Conservation (phyloP, 2,329 filamentous ascomycete genomes). For the Trichoderma lentiforme region DNA sequence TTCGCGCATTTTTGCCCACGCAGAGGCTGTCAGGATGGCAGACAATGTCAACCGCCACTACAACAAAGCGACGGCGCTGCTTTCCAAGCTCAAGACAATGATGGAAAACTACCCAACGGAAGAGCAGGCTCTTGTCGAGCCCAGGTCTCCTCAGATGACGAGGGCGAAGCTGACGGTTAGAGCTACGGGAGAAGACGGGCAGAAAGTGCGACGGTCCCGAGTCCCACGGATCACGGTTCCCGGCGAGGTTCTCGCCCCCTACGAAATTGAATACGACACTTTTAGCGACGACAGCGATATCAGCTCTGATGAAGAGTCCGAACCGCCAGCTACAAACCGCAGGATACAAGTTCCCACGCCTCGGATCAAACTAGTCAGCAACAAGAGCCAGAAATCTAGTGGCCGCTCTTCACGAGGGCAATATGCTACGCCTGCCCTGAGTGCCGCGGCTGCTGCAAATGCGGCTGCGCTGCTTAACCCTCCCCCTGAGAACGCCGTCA, state of each 20-base stretch:
- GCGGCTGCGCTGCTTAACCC: constrained; percentile 49
- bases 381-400: constrained; percentile 43
- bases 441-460: constrained; percentile 39
- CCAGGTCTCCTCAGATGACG: constrained; percentile 52
- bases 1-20: constrained; percentile 56
- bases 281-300: constrained; percentile 53
- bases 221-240: constrained; percentile 62
- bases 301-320: constrained; percentile 50
- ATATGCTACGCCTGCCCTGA: constrained; percentile 35
- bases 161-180: constrained; percentile 49
- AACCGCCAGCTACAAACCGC: constrained; percentile 37
- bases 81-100: constrained; percentile 58
- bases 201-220: constrained; percentile 44
- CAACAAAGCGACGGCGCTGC: constrained; percentile 56
- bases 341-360: constrained; percentile 37
- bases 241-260: constrained; percentile 63
- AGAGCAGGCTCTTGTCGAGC: constrained; percentile 47
- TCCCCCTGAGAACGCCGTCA: constrained; percentile 56
- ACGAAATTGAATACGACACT: constrained; percentile 60
- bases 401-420: constrained; percentile 37
- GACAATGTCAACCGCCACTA: constrained; percentile 63
- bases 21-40: constrained; percentile 61
- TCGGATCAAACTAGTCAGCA: constrained; percentile 50
- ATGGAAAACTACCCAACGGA: constrained; percentile 57
- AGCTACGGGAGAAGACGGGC: constrained; percentile 42